These are phyloP conservation scores for Plantago elongata DNA, from an alignment of 257 asterid genomes.

Conservation along the genomic window DNA sequence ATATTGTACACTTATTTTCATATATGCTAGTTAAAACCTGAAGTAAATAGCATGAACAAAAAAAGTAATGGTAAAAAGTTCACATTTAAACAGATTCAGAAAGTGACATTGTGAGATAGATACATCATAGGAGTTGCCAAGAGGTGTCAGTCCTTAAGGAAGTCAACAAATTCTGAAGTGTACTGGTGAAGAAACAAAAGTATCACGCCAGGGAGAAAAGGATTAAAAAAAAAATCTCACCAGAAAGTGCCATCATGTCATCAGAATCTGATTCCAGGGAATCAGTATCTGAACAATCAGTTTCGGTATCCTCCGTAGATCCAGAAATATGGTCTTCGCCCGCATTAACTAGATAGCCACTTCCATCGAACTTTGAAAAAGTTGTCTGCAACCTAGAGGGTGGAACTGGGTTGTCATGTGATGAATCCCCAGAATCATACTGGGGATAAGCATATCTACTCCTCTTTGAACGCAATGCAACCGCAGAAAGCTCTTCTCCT, in stretches of 20 bases:
- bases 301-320: constrained; percentile 88
- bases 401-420: constrained; percentile 36
- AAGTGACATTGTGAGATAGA: constrained; percentile 12
- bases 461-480: constrained; percentile 44
- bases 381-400: constrained; percentile 43
- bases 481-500: constrained; percentile 59
- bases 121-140: constrained; percentile 6
- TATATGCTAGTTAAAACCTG: constrained; percentile 1
- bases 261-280: constrained; percentile 78
- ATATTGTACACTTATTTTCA: background rate
- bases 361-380: constrained; percentile 46
- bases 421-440: constrained; percentile 46
- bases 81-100: background rate
- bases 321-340: constrained; percentile 61
- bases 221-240: constrained; percentile 32
- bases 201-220: background rate
- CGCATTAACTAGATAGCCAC: constrained; percentile 35
- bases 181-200: no score
- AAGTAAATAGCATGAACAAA: background rate
- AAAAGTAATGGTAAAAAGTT: background rate
- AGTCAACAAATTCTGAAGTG: no score
- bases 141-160: no score
- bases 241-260: constrained; percentile 69
- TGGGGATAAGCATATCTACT: constrained; percentile 43
- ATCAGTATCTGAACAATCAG: constrained; percentile 87